Percentiles rank a stretch among this genome's conserved stretches.
These are phyloP conservation scores for Linnemannia hyalina DNA, from an alignment of 192 early-diverging fungal species.

Conservation along the genomic window DNA sequence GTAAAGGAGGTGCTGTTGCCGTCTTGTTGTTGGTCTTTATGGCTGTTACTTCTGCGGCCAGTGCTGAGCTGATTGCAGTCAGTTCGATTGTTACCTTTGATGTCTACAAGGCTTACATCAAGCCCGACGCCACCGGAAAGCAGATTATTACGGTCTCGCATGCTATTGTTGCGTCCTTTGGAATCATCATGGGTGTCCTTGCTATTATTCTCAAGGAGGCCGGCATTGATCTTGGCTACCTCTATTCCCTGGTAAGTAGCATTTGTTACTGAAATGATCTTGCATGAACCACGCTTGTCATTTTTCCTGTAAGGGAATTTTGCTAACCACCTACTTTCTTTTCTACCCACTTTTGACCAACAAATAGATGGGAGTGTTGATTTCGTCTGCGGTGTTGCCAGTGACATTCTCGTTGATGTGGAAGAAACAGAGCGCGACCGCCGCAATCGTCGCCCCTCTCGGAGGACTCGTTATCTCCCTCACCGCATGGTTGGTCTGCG, in stretches of 20 bases:
- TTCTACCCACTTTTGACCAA: background rate
- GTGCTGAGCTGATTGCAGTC: constrained; percentile 82
- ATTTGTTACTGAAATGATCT: background rate
- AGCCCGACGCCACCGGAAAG: constrained; percentile 72
- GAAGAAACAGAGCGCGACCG: constrained; percentile 71
- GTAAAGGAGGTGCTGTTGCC: constrained; percentile 73
- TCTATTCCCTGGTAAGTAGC: constrained; percentile 61
- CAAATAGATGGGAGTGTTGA: constrained; percentile 73
- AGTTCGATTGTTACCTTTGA: constrained; percentile 81
- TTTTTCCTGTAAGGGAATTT: background rate
- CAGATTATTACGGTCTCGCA: constrained; percentile 71
- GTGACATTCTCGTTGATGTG: constrained; percentile 76
- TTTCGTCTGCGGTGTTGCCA: constrained; percentile 74
- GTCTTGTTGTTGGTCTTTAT: constrained; percentile 78
- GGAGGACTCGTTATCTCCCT: constrained; percentile 67
- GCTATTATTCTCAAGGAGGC: constrained; percentile 72
- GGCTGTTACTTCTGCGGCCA: constrained; percentile 83
- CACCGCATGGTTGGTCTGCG: constrained; percentile 71
- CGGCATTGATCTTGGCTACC: constrained; percentile 76
- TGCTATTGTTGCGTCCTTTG: constrained; percentile 68
- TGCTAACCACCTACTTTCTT: background rate
- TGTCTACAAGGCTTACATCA: constrained; percentile 78
- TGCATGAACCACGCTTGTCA: background rate
- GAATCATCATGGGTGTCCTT: constrained; percentile 78
- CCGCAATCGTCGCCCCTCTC: constrained; percentile 67